Conservation (phyloP, 179 eudicot species). For the Corrigiola litoralis region DNA sequence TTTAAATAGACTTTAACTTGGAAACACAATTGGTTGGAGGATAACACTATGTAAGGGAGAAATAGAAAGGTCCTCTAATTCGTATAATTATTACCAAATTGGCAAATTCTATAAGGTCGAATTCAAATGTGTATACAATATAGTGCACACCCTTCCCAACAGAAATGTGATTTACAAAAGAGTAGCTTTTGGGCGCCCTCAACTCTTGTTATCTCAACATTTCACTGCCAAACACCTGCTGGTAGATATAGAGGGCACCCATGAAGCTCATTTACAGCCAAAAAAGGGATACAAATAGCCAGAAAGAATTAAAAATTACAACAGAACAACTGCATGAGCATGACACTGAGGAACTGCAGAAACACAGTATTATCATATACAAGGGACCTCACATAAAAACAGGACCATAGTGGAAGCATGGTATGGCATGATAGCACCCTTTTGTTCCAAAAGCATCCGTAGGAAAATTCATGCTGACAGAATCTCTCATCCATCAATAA, state of each 20-base stretch:
- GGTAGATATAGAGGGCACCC: not conserved
- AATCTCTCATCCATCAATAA: not conserved
- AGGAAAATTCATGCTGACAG: not conserved
- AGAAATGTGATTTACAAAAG: no score
- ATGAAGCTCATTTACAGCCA: constrained; percentile 4
- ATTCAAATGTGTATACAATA: no score
- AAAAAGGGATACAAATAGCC: not conserved
- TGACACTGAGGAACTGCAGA: not conserved
- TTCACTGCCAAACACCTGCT: no score
- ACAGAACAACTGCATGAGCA: not conserved
- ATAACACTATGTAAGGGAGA: no score
- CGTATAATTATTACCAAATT: no score
- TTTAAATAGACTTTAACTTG: no score
- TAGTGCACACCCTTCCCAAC: no score
- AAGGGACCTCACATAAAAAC: not conserved
- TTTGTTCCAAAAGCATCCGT: not conserved
- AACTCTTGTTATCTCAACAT: no score
- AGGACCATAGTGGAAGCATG: not conserved
- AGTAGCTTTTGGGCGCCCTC: no score
- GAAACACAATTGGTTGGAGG: no score
- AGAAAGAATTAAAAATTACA: not conserved
- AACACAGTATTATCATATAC: constrained; percentile 8
- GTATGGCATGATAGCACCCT: not conserved
- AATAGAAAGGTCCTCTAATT: no score
- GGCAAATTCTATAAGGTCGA: no score